Evolutionary conservation across 371 early-diverging fungal species (phyloP).

Genomic region (Capillidium rhysosporum): DNA sequence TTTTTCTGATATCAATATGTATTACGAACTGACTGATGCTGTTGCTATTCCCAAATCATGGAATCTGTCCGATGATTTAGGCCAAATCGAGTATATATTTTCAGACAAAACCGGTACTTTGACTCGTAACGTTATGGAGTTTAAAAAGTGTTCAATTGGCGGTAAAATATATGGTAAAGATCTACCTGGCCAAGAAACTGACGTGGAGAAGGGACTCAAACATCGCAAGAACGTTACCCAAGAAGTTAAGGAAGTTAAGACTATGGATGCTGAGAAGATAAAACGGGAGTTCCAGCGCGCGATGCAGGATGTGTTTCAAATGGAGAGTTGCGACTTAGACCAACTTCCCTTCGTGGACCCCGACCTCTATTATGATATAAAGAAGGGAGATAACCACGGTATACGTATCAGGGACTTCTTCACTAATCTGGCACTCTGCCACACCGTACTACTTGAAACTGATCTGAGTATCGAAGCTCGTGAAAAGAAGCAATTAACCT

Average conservation of each 20-base stretch:
- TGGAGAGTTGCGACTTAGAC: constrained; percentile 45
- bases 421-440: constrained; percentile 70
- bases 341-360: constrained; percentile 73
- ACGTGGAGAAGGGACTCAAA: constrained; percentile 26
- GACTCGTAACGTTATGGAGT: constrained; percentile 92
- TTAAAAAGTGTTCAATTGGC: constrained; percentile 62
- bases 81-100: constrained; percentile 70
- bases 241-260: constrained; percentile 8
- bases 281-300: constrained; percentile 29
- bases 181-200: constrained; percentile 59
- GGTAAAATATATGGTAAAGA: constrained; percentile 55
- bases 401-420: constrained; percentile 53
- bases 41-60: constrained; percentile 61
- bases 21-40: constrained; percentile 39
- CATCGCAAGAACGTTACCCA: constrained; percentile 18
- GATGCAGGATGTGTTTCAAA: constrained; percentile 40
- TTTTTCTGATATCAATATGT: constrained; percentile 66
- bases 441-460: constrained; percentile 76
- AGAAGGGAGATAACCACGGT: constrained; percentile 9
- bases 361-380: constrained; percentile 41
- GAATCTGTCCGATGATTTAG: constrained; percentile 85
- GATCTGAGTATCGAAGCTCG: constrained; percentile 23
- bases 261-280: constrained; percentile 21
- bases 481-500: constrained; percentile 19
- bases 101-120: constrained; percentile 91